Percentiles rank a stretch among this genome's conserved stretches.
phyloP scores from a whole-genome alignment of 768 basidiomycete genomes.

The Boletus edulis region DNA sequence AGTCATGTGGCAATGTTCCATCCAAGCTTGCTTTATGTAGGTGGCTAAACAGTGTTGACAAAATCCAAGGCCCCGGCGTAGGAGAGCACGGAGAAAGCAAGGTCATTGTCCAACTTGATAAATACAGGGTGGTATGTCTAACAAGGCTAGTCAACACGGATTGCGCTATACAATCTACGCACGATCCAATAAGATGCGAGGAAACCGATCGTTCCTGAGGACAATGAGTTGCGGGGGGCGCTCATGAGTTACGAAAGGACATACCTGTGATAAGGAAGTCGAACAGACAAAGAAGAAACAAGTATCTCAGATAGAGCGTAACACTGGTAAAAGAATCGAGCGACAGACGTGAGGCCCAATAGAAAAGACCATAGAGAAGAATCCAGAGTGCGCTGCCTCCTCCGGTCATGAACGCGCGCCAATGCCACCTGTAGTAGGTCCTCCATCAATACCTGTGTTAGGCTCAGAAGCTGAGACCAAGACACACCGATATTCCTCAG shows the following conservation, averaged over 20 bases:
- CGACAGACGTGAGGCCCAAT: conserved; percentile 81
- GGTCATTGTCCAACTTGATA: conserved; percentile 5
- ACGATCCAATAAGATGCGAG: conserved; percentile 91
- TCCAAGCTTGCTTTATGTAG: no score
- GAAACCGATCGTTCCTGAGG: conserved; percentile 88
- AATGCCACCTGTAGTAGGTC: conserved; percentile 84
- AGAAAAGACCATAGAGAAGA: conserved; percentile 83
- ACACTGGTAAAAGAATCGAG: conserved; percentile 80
- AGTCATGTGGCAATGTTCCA: no score
- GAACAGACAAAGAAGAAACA: conserved; percentile 77
- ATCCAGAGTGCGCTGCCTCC: conserved; percentile 94
- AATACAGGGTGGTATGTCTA: conserved; percentile 10
- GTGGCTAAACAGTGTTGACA: no score
- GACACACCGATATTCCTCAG: conserved; percentile 86
- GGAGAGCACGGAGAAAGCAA: neutral
- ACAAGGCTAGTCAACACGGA: conserved; percentile 61
- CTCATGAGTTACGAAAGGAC: neutral
- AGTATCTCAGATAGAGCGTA: conserved; percentile 86
- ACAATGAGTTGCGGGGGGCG: neutral
- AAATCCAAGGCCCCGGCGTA: neutral
- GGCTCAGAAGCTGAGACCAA: neutral
- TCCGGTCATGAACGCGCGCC: conserved; percentile 90
- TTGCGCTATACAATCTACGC: conserved; percentile 74
- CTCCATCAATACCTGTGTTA: conserved; percentile 1
- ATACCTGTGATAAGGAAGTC: conserved; percentile 87